phyloP scores from a whole-genome alignment of 2,329 filamentous ascomycete species.

The Bipolaris victoriae region DNA sequence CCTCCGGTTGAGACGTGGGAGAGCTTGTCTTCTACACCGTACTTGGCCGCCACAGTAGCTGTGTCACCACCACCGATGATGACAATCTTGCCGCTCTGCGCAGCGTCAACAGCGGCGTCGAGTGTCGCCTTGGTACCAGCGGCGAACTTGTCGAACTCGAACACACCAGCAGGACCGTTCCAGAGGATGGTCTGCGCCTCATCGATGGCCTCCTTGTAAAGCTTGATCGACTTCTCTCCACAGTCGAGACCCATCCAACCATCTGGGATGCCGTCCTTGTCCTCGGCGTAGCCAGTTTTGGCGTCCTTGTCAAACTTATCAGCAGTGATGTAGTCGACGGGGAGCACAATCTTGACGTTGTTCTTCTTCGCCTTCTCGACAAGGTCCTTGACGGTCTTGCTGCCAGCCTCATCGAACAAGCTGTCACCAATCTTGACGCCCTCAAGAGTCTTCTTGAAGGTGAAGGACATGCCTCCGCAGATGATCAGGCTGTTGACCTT shows the following conservation, averaged over 20 bases:
- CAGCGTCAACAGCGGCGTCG: conserved; percentile 83
- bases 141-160: conserved; percentile 95
- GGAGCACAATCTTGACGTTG: conserved; percentile 92
- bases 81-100: conserved; percentile 86
- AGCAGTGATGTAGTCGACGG: conserved; percentile 92
- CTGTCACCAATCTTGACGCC: conserved; percentile 86
- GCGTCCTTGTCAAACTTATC: conserved; percentile 93
- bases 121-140: conserved; percentile 90
- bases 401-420: conserved; percentile 91
- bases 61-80: conserved; percentile 99
- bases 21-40: conserved; percentile 92
- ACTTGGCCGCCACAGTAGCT: conserved; percentile 96
- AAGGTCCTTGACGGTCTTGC: conserved; percentile 86
- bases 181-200: conserved; percentile 96
- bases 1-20: conserved; percentile 98
- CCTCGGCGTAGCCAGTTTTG: conserved; percentile 78
- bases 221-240: conserved; percentile 83
- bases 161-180: conserved; percentile 97
- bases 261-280: conserved; percentile 88
- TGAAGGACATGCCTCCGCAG: conserved; percentile 98
- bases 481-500: conserved; percentile 98
- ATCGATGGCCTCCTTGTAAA: conserved; percentile 85
- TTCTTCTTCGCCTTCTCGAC: conserved; percentile 97
- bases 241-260: conserved; percentile 99
- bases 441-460: conserved; percentile 99